Evolutionary conservation across 495 filamentous ascomycete species (phyloP), one percentile per base, ranked within the genome.

Genomic region (Sordaria brevicollis): DNA sequence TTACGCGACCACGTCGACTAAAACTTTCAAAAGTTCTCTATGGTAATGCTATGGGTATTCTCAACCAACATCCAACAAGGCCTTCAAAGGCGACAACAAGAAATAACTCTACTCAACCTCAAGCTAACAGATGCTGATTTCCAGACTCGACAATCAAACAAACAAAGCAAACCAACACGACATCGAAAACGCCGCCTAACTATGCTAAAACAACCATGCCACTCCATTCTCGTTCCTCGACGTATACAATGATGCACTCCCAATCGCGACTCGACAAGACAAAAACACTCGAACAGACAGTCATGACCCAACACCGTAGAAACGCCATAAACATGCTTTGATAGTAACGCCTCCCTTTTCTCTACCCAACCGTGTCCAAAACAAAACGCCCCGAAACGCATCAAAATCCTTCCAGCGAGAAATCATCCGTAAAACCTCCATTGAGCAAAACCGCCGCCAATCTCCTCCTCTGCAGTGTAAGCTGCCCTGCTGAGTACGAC

Each of bases 371-470:
- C 65, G 35, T 57, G 49, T 57, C 49, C 49, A 57, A 57, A 57
- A 57, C 21, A 57, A 57, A 29, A 25, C 1, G 21, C 49, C 49
- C 49, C 49, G 7, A 31, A 31, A 15, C 49, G 21, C 6, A 62
- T 67, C 39, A 80, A 25, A 81, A 35, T 19, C 70, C 69, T 37
- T 76, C 78, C n/a, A 83, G 67, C 69, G 71, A 74, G 38, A 86
- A 86, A 9, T 83, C 82, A 3, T 80, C 81, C 8, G 67, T 79
- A 37, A 92, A 89, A 0, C 90, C 90, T 3, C 86, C 86, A 69
- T 91, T 89, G 34, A 92, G 81, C 29, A 93, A 75, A 69, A 92
- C 86, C 0, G 88, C 91, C 10, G 91, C 90, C 25, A 94, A 88
- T 71, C 88, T 83, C 66, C 77, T 78, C 43, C 91, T 83, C 73